Base-by-base conservation (phyloP, 2,329 filamentous ascomycete genomes). In the Claviceps sp. region DNA sequence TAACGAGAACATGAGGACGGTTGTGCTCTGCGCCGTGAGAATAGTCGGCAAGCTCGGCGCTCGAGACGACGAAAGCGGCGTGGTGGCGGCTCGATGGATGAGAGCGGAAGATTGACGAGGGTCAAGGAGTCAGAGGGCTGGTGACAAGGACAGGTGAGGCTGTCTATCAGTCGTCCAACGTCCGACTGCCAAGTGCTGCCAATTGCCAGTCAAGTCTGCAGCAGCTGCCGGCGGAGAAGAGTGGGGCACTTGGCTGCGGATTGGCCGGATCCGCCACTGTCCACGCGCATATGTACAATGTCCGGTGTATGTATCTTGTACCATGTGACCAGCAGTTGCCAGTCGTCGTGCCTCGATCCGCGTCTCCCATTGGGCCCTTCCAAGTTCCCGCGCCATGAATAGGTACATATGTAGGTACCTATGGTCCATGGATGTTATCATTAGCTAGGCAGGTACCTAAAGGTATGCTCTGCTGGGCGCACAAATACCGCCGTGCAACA, bases 1-100 rank as follows among this genome's bases (percentile, higher is more conserved):
- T 66, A 65, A 68, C 60, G 56, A 58, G 57, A 49, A 61, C 66
- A 68, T 66, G 60, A 57, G 62, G 54, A 56, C 54, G 52, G 53
- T 52, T 22, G 22, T 45, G 29, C 11, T 36, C 13, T 46, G n/a
- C 23, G 49, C 49, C 49, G 42, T 45, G 42, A 34, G 5, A 29
- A 26, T 7, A 4, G 42, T 44, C 42, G 34, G 49, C 49, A 45
- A 39, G 17, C 22, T 8, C 20, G 9, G 22, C 49, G n/a, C 23
- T 20, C 13, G 43, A 29, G 40, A 45, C 36, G 16, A 44, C 34
- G 49, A 29, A 45, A 20, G 34, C 14, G 36, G 49, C 42, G 42
- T 34, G 49, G 49, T 45, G 49, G 34, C 36, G 49, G 22, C 43
- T 29, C 37, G 49, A 39, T 36, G 43, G 40, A 45, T 13, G 17